Evolutionary conservation across 2,329 filamentous ascomycete species (phyloP), one percentile per base, ranked within the genome.

Genomic region (Ploettnerulaceae sp.): DNA sequence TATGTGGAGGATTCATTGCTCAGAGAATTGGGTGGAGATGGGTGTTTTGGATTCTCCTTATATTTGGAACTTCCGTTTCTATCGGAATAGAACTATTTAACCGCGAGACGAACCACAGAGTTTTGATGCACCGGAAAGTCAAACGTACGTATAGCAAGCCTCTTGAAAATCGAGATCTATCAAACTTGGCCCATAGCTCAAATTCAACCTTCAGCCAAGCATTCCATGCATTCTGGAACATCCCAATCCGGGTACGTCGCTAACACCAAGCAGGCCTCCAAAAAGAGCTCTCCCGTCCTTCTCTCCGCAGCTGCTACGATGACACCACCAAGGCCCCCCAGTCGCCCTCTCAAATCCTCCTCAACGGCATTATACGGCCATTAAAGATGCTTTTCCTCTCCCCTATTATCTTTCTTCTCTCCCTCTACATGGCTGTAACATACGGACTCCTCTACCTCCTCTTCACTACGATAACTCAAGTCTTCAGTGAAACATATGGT

Each of bases 371-470:
- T 33, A 58, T 72, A 6, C 71, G 76, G 1, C 76, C 76, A 1
- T 50, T 73, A 31, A 75, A 74, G 56, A 64, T 70, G 59, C 60
- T 67, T 20, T 61, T 61, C 41, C 49, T 58, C 31, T 64, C 64
- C 15, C 66, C 67, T 1, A 66, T 69, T 33, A 59, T 69, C 2
- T 58, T 70, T 5, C 61, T 71, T 4, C 65, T 77, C 48, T 68
- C 69, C 0, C 38, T 77, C 0, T 79, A 79, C 47, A 66, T 79
- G 25, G 69, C 71, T 0, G 66, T 77, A 0, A 57, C 75, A 2
- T 79, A 79, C 50, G 72, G 75, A 15, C 66, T 76, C 0, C 61
- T 78, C 0, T 79, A 78, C 57, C 72, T 73, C 0, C 73, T 77
- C 41, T 66, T 78, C 4, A 68, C 72, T 2, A 74, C 75, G 1